A percentile compares a stretch with the other conserved stretches of the same genome.
These are phyloP conservation scores for Lentinula boryana DNA, from an alignment of 768 basidiomycete genomes.

Conservation along the genomic window DNA sequence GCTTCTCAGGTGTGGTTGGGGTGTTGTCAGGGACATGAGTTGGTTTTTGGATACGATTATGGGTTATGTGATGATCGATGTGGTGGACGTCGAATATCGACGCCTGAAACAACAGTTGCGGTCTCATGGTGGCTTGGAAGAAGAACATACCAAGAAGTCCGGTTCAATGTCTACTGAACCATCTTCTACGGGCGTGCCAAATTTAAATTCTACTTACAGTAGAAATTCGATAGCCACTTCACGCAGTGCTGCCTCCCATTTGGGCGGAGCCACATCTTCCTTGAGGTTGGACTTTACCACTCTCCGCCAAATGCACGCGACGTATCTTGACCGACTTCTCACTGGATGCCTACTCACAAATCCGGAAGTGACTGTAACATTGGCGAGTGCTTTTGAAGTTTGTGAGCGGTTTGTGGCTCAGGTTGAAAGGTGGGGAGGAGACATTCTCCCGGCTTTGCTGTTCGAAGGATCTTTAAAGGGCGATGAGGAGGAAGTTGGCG, in stretches of 20 bases:
- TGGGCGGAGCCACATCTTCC: slow-evolving; percentile 15
- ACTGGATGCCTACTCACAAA: slow-evolving; percentile 79
- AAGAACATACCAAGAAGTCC: not conserved
- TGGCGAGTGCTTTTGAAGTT: slow-evolving; percentile 72
- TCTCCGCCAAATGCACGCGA: slow-evolving; percentile 74
- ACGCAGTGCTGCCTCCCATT: slow-evolving; percentile 19
- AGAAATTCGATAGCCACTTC: slow-evolving; percentile 15
- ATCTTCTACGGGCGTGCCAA: slow-evolving; percentile 11
- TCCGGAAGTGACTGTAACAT: slow-evolving; percentile 47
- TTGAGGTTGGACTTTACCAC: slow-evolving; percentile 78
- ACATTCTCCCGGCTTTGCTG: slow-evolving; percentile 77
- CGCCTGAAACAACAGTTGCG: slow-evolving; percentile 56
- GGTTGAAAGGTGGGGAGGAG: slow-evolving; percentile 89
- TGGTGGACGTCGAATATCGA: slow-evolving; percentile 79
- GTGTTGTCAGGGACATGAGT: slow-evolving; percentile 79
- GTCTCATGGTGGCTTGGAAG: slow-evolving; percentile 12
- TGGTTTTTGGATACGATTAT: slow-evolving; percentile 86
- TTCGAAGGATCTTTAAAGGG: slow-evolving; percentile 72
- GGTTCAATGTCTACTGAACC: slow-evolving; percentile 4
- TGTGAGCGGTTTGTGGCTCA: slow-evolving; percentile 87
- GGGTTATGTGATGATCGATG: slow-evolving; percentile 86
- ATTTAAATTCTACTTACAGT: not conserved
- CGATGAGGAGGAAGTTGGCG: slow-evolving; percentile 52
- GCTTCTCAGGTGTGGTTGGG: slow-evolving; percentile 79
- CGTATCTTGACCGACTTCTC: slow-evolving; percentile 72